Evolutionary conservation across 1,284 basidiomycete genomes (phyloP).

Genomic region (Calocybe gambosa): DNA sequence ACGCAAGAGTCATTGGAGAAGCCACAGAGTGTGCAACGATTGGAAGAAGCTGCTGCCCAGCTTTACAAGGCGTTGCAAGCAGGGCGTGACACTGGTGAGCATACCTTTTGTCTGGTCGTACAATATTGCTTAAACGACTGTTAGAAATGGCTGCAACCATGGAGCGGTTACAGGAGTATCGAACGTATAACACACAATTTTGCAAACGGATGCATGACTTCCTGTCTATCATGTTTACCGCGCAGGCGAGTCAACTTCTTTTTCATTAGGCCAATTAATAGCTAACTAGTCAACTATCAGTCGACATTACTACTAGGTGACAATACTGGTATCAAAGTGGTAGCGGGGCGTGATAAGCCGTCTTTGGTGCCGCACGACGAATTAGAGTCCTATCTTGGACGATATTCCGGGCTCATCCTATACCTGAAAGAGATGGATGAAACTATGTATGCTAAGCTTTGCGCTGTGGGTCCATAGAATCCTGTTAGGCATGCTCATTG

Average conservation of each 20-base stretch:
- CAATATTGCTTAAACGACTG: not conserved
- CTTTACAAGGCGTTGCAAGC: conserved; percentile 96
- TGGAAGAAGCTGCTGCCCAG: conserved; percentile 81
- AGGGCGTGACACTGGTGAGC: conserved; percentile 76
- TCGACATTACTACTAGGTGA: conserved; percentile 62
- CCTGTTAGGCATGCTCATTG: conserved; percentile 1
- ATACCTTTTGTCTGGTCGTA: conserved; percentile 1
- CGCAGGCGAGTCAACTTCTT: conserved; percentile 38
- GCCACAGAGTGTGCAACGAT: conserved; percentile 64
- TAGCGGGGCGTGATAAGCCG: conserved; percentile 37
- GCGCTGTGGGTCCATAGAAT: conserved; percentile 54
- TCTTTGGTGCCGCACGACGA: conserved; percentile 58
- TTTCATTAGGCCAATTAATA: not conserved
- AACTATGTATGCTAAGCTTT: conserved; percentile 74
- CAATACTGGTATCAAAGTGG: conserved; percentile 45
- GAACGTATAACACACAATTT: conserved; percentile 83
- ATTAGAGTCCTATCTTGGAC: conserved; percentile 79
- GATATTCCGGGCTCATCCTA: conserved; percentile 86
- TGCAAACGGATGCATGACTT: conserved; percentile 89
- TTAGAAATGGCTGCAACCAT: conserved; percentile 91
- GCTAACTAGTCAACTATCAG: conserved; percentile 28
- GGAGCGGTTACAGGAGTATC: conserved; percentile 87
- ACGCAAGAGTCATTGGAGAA: conserved; percentile 86
- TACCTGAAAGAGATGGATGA: conserved; percentile 97
- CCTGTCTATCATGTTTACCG: conserved; percentile 84